Evolutionary conservation across 805 yeast genomes (phyloP).

Genomic region (Saccharomyces paradoxus): DNA sequence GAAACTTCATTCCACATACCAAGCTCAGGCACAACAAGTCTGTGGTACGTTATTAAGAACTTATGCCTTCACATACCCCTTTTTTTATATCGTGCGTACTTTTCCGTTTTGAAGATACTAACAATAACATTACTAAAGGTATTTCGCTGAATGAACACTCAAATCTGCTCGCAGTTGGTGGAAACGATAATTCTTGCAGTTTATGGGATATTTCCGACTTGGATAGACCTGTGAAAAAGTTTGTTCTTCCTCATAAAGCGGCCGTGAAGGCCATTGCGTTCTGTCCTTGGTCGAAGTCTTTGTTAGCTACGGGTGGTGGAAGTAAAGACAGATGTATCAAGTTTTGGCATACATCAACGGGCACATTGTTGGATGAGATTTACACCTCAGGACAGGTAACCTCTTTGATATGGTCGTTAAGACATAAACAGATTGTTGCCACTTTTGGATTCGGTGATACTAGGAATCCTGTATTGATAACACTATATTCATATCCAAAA

Average conservation of each 20-base stretch:
- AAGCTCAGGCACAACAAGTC: constrained; percentile 49
- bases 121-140: constrained; percentile 29
- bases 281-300: constrained; percentile 80
- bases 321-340: constrained; percentile 68
- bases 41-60: constrained; percentile 38
- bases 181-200: constrained; percentile 73
- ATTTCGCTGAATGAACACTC: constrained; percentile 50
- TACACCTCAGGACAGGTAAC: constrained; percentile 71
- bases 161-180: constrained; percentile 66
- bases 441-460: constrained; percentile 73
- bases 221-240: constrained; percentile 37
- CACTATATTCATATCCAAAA: constrained; percentile 61
- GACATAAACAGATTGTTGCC: constrained; percentile 56
- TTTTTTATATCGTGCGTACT: background rate
- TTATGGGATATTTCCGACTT: constrained; percentile 58
- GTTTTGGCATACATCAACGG: constrained; percentile 81
- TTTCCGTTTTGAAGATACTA: constrained; percentile 1
- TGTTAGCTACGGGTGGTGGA: constrained; percentile 90
- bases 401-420: constrained; percentile 65
- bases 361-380: constrained; percentile 53
- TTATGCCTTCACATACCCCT: constrained; percentile 1
- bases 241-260: constrained; percentile 58
- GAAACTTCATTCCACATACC: constrained; percentile 28
- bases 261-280: constrained; percentile 87
- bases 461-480: constrained; percentile 43